phyloP scores from a whole-genome alignment of 2,329 filamentous ascomycete genomes.

The Plenodomus lindquistii region DNA sequence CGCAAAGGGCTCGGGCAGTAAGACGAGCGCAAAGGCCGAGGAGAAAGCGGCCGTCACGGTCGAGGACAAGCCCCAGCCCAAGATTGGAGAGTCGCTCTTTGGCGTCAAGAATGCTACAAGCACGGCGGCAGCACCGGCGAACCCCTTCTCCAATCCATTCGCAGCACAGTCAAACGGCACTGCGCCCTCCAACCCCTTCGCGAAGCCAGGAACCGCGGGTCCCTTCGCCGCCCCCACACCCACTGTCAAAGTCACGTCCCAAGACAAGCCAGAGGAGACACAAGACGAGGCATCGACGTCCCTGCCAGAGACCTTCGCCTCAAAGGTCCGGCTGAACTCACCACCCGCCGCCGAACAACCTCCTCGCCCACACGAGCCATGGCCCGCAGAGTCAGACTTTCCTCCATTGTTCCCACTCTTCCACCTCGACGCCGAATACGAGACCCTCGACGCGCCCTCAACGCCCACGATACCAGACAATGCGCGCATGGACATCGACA shows the following conservation, averaged over 20 bases:
- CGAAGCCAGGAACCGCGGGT: slow-evolving; percentile 31
- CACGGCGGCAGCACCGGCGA: slow-evolving; percentile 20
- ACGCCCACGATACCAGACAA: slow-evolving; percentile 55
- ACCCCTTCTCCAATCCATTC: slow-evolving; percentile 61
- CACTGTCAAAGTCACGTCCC: slow-evolving; percentile 14
- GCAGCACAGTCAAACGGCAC: slow-evolving; percentile 48
- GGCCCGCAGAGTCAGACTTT: slow-evolving; percentile 70
- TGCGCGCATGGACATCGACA: slow-evolving; percentile 48
- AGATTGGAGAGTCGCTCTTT: slow-evolving; percentile 71
- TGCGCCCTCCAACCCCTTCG: slow-evolving; percentile 60
- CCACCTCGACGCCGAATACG: slow-evolving; percentile 88
- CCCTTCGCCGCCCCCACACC: slow-evolving; percentile 42
- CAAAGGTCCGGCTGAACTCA: slow-evolving; percentile 64
- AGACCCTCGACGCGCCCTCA: slow-evolving; percentile 70
- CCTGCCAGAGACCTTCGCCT: slow-evolving; percentile 75
- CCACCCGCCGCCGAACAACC: slow-evolving; percentile 41
- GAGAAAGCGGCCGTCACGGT: slow-evolving; percentile 20
- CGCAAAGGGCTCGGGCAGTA: slow-evolving; percentile 41
- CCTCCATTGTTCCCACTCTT: slow-evolving; percentile 74
- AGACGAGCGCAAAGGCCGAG: slow-evolving; percentile 18
- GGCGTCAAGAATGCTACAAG: slow-evolving; percentile 58
- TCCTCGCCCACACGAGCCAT: slow-evolving; percentile 64
- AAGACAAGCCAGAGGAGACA: slow-evolving; percentile 12
- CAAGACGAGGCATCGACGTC: slow-evolving; percentile 44
- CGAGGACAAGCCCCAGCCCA: slow-evolving; percentile 46